Evolutionary conservation across 2,329 filamentous ascomycete genomes (phyloP), one percentile per base, ranked within the genome.

Genomic region (Microdochium bolleyi): DNA sequence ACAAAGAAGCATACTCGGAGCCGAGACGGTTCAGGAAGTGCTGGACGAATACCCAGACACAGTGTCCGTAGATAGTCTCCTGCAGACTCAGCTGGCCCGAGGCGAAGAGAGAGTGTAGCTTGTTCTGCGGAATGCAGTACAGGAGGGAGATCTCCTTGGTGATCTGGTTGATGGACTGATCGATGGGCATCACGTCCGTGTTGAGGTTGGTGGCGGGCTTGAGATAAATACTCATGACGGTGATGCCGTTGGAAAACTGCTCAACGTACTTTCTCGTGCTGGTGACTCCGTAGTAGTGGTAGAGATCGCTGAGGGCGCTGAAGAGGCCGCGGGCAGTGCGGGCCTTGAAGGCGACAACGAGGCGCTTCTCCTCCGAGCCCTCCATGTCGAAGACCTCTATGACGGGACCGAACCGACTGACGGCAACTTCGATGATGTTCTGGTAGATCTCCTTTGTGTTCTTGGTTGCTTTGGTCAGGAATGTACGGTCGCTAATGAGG

Each of bases 311-410:
- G 62, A 99, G 75, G 25, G 94, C 91, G 61, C 92, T 96, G 80
- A 99, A 99, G 63, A 99, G 77, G 57, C 94, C 94, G 61, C 90
- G 80, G 27, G 94, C 94, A 19, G 92, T 95, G 58, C 92, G 87
- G 61, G 92, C 89, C 62, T 92, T 91, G 79, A 96, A 97, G 48
- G 92, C 94, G 62, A 99, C 82, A 53, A 99, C 91, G 55, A 99
- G 76, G 62, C 94, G 84, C 81, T 96, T 97, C 77, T 99, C 94
- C 30, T 87, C 83, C 19, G 87, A 88, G 60, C 83, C 89, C 66
- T 96, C 90, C 53, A 99, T 92, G 67, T 99, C 92, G 63, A 95
- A 99, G 69, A 95, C 89, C 72, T 99, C 92, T 60, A 99, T 97
- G 61, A 99, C 94, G 2, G 94, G 94, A 5, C 94, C 94, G 32